Base-by-base conservation (phyloP, 2,329 filamentous ascomycete species). In the Scortechinia acanthostroma region DNA sequence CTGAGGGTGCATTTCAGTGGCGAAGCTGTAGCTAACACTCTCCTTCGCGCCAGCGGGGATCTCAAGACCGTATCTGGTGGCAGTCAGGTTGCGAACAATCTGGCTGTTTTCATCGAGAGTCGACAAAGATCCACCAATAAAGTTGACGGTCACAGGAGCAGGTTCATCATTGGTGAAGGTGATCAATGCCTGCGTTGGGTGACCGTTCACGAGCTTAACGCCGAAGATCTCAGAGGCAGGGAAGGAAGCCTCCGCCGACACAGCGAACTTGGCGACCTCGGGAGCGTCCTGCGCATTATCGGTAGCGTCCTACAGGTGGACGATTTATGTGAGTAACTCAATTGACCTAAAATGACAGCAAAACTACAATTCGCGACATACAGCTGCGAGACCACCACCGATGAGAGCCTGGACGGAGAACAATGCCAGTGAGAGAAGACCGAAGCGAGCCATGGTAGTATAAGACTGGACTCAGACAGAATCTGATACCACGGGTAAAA, bases 121-220 rank as follows among this genome's bases (percentile, higher is more conserved):
- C 59, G 71, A 70, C 43, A 84, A 68, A 49, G 71, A 74, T 46
- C 78, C 80, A 22, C 75, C 76, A 20, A 82, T 64, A 50, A 82
- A 66, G 57, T 69, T 66, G 43, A 83, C 68, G 45, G 63, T 72
- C 55, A 83, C 64, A 33, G 78, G 70, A 45, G 69, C 64, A 3
- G 73, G 66, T 64, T 84, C 80, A 42, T 80, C 66, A 60, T 83
- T 84, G 58, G 63, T 64, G 60, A 83, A 66, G 49, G 74, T 70
- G 51, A 84, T 64, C 46, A 80, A 60, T 22, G 77, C 74, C 55
- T 77, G 66, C 47, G 78, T 82, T 21, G 77, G 70, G 54, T 75
- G 73, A 55, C 78, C 77, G 56, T 84, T 84, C 64, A 83, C 71
- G 49, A 84, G 70, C 70, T 83, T 83, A 54, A 84, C 73, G 51